Percentiles rank a stretch among this genome's conserved stretches.
Conservation (phyloP, 1,139 yeast species). For the Candida sp. region DNA sequence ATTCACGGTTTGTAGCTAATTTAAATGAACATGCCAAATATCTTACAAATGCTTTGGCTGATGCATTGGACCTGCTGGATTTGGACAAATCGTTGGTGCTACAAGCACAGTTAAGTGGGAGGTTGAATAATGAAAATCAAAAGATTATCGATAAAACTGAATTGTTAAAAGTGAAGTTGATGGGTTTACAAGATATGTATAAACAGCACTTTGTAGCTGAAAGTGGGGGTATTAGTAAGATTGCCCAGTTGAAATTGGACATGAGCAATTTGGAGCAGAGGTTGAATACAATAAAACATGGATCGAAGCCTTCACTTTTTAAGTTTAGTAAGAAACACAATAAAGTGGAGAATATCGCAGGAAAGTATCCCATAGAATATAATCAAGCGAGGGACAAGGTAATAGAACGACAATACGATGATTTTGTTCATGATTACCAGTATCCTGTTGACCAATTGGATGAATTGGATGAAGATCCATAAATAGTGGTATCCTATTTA, state of each 20-base stretch:
- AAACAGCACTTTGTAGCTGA: constrained; percentile 18
- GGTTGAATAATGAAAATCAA: constrained; percentile 56
- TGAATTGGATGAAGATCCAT: too few species aligned
- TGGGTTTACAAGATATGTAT: constrained; percentile 21
- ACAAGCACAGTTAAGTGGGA: constrained; percentile 75
- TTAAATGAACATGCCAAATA: constrained; percentile 43
- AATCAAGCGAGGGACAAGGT: constrained; percentile 65
- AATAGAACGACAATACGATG: constrained; percentile 45
- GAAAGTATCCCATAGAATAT: constrained; percentile 63
- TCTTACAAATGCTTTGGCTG: constrained; percentile 43
- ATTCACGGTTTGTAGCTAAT: constrained; percentile 6
- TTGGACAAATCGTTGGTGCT: constrained; percentile 63
- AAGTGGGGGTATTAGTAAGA: constrained; percentile 33
- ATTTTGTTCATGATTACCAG: too few species aligned
- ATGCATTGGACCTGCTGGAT: constrained; percentile 57
- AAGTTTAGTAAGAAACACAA: constrained; percentile 9
- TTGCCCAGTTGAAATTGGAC: constrained; percentile 49
- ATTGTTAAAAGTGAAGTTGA: constrained; percentile 27
- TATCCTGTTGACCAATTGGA: too few species aligned
- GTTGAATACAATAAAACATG: constrained; percentile 36
- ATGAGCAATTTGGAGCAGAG: constrained; percentile 45
- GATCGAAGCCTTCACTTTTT: constrained; percentile 19
- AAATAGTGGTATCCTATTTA: too few species aligned
- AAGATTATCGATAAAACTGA: constrained; percentile 42
- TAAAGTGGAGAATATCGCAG: constrained; percentile 20